Base-by-base conservation (phyloP, 306 rosid genomes). In the Arachis hypogaea region DNA sequence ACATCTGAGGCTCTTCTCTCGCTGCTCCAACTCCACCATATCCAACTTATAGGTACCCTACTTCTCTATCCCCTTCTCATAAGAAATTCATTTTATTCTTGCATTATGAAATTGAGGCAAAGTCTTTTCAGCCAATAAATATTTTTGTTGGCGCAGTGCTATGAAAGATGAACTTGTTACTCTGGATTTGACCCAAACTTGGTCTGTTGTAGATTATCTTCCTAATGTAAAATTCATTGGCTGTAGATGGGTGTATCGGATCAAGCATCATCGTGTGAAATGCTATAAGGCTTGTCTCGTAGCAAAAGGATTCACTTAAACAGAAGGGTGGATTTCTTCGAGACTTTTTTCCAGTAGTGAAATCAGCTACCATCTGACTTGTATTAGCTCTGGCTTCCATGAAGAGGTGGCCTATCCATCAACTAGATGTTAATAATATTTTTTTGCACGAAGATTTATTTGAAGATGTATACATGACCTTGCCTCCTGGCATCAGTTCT, bases 291-390 rank as follows among this genome's bases (percentile, higher is more conserved):
- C 49, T 0, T 0, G 30, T 5, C 51, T 63, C 12, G 68, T 42
- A 12, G 50, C 68, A 5, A 63, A 42, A 63, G 51, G 68, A 11
- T 63, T 41, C 16, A 5, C 30, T 63, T 49, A 63, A 63, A 63
- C 16, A 40, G 51, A 63, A 11, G 68, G 51, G 44, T 63, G 6
- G 68, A 63, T 16, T 63, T 40, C 36, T n/a, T 40, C 11, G 51
- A 63, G 7, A 41, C 68, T 10, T 63, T 63, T 9, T 63, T 33
- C 12, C 51, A 1, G 33, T n/a, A 47, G 51, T 5, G 8, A 41
- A 63, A n/a, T 7, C 42, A 33, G 36, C 51, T 9, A 63, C 51
- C 43, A 63, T 63, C 18, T 30, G 7, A 6, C 30, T 63, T n/a
- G 51, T 63, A 0, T 7, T 63, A 22, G 33, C 12, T 63, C 5